Evolutionary conservation across 2,329 filamentous ascomycete genomes (phyloP).

Genomic region (Teratosphaeria zuluensis): DNA sequence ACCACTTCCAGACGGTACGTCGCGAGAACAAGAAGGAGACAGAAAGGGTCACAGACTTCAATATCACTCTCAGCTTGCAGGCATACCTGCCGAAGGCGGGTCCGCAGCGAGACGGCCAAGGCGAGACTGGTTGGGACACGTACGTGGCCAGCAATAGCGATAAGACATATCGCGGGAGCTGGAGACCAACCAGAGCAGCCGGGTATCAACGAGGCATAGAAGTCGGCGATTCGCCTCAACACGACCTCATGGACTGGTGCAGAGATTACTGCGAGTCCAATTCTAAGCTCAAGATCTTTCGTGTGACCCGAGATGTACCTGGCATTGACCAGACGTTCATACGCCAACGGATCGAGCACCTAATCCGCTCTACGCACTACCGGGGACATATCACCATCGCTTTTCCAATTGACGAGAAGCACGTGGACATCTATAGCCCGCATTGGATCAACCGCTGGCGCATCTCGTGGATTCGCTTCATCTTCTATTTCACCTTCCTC

Average conservation of each 20-base stretch:
- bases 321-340: conserved; percentile 53
- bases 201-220: conserved; percentile 37
- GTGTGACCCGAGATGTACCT: conserved; percentile 36
- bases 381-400: conserved; percentile 49
- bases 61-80: conserved; percentile 15
- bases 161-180: conserved; percentile 55
- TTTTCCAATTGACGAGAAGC: conserved; percentile 49
- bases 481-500: conserved; percentile 58
- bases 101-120: background rate
- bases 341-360: conserved; percentile 40
- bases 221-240: conserved; percentile 30
- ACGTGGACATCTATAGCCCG: conserved; percentile 55
- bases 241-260: conserved; percentile 52
- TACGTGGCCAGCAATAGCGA: conserved; percentile 47
- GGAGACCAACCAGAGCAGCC: conserved; percentile 44
- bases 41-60: conserved; percentile 18
- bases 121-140: conserved; percentile 19
- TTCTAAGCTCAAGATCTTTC: conserved; percentile 46
- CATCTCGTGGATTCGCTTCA: conserved; percentile 53
- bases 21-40: conserved; percentile 21
- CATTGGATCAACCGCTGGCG: conserved; percentile 57
- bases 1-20: conserved; percentile 15
- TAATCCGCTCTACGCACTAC: conserved; percentile 59
- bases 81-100: conserved; percentile 8
- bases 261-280: conserved; percentile 54